Conservation (phyloP, 805 yeast species). For the Metschnikowia borealis region DNA sequence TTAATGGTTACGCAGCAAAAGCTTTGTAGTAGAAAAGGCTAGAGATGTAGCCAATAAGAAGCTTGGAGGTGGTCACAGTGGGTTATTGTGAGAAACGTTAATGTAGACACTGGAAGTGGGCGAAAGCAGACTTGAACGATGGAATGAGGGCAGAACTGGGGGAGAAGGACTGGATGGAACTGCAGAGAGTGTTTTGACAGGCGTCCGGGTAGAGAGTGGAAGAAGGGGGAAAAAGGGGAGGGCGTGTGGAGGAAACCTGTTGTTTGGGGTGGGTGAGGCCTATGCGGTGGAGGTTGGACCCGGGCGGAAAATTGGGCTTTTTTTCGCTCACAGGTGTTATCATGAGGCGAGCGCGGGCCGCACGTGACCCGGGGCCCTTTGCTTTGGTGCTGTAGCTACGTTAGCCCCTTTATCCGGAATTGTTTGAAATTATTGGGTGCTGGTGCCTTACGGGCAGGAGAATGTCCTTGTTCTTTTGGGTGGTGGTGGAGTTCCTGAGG, state of each 20-base stretch:
- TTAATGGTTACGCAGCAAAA: not conserved
- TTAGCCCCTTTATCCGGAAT: too few relatives aligned
- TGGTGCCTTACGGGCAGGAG: too few relatives aligned
- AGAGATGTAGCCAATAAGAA: not conserved
- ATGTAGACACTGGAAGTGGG: not conserved
- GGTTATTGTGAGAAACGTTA: not conserved
- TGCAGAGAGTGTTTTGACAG: too few relatives aligned
- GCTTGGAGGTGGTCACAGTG: not conserved
- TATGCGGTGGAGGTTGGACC: not conserved
- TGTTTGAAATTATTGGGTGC: too few relatives aligned
- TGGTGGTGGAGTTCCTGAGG: not conserved
- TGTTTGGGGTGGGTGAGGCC: not conserved
- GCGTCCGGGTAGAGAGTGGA: not conserved
- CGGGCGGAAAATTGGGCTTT: conserved; percentile 3
- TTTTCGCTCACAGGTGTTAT: conserved; percentile 5
- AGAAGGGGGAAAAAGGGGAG: not conserved
- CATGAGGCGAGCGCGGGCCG: conserved; percentile 3
- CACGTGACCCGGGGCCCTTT: conserved; percentile 1
- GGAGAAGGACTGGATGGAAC: too few relatives aligned
- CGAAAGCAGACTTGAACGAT: not conserved
- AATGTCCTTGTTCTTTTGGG: not conserved
- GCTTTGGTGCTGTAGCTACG: not conserved
- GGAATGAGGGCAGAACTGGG: too few relatives aligned
- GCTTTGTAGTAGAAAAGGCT: too few relatives aligned
- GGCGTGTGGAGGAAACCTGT: not conserved